Conservation (phyloP, 2,329 filamentous ascomycete species). For the Chaetomium strumarium region DNA sequence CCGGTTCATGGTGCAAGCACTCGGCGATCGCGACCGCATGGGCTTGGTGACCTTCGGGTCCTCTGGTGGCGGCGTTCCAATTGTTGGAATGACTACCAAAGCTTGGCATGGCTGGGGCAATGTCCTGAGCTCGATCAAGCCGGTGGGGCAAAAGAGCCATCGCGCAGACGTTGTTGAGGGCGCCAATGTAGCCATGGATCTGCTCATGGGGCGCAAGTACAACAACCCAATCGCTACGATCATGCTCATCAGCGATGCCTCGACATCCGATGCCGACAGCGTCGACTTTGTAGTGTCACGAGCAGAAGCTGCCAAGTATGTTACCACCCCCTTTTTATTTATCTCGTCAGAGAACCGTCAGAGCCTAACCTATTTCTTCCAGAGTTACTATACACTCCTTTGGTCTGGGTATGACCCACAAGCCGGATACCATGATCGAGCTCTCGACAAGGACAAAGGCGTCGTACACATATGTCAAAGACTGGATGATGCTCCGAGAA, state of each 20-base stretch:
- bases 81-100: conserved; percentile 98
- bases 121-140: conserved; percentile 79
- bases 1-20: conserved; percentile 81
- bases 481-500: conserved; percentile 99
- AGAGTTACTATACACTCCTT: conserved; percentile 95
- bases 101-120: conserved; percentile 88
- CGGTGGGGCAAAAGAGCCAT: conserved; percentile 93
- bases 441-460: conserved; percentile 92
- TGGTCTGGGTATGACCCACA: conserved; percentile 91
- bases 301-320: conserved; percentile 92
- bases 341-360: background rate
- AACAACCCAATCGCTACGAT: conserved; percentile 95
- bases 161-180: conserved; percentile 96
- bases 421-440: conserved; percentile 98
- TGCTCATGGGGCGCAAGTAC: conserved; percentile 95
- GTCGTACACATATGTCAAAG: conserved; percentile 96
- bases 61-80: conserved; percentile 82
- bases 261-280: conserved; percentile 87
- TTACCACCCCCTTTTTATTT: conserved; percentile 24
- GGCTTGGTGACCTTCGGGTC: conserved; percentile 95
- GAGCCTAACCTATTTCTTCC: conserved; percentile 25
- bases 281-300: conserved; percentile 97
- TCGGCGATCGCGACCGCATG: conserved; percentile 94
- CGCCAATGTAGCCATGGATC: conserved; percentile 95
- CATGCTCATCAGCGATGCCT: conserved; percentile 94